Base-by-base conservation (phyloP, 805 yeast genomes). In the Brettanomyces nanus region DNA sequence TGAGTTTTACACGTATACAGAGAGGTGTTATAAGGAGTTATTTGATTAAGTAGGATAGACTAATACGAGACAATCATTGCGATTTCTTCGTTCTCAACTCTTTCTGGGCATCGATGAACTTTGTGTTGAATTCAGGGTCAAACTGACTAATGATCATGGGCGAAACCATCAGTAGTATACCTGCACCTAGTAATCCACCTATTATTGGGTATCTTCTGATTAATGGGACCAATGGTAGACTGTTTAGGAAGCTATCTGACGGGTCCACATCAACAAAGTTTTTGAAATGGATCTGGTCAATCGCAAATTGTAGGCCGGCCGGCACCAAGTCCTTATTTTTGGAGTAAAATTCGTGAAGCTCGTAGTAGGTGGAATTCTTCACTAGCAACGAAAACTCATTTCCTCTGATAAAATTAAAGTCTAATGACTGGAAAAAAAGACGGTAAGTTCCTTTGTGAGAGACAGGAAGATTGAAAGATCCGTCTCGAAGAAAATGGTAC, bases 51-150 rank as follows among this genome's bases (percentile, higher is more conserved):
- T n/a, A n/a, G n/a, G n/a, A n/a, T n/a, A n/a, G n/a, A n/a, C n/a
- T n/a, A n/a, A n/a, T n/a, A n/a, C n/a, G n/a, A n/a, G n/a, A n/a
- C n/a, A n/a, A n/a, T n/a, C n/a, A n/a, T n/a, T n/a, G n/a, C n/a
- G n/a, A n/a, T n/a, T n/a, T n/a, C n/a, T n/a, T n/a, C n/a, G n/a
- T n/a, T n/a, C n/a, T n/a, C n/a, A n/a, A n/a, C n/a, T n/a, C n/a
- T n/a, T n/a, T n/a, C 38, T 37, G 51, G n/a, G 50, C 51, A 27
- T 44, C 45, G 14, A 47, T 39, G 18, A 48, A 46, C 13, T 55
- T 36, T 14, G 52, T 56, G 20, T 44, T 48, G 33, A 52, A 54
- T 2, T 38, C 47, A 0, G 62, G 61, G 31, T 56, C 60, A 6
- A 54, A n/a, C n/a, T 33, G 33, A 14, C 48, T 41, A 14, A 56